These are phyloP conservation scores for Spinacia oleracea DNA, from an alignment of 179 eudicot species.

Conservation along the genomic window DNA sequence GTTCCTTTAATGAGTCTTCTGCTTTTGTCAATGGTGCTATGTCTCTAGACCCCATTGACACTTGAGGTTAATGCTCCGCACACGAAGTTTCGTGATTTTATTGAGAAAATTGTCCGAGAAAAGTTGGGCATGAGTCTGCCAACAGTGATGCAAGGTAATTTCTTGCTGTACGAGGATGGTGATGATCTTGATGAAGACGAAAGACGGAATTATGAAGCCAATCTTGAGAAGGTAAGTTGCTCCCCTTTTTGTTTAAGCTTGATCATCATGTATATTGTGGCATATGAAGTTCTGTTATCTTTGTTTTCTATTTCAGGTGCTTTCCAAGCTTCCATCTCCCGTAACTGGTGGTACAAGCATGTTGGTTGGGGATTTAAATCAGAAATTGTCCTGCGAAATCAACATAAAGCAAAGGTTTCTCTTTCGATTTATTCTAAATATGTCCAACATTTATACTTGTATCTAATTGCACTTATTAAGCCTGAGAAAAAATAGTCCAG, in stretches of 20 bases:
- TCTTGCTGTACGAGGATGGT: slow-evolving; percentile 90
- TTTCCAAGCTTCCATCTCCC: slow-evolving; percentile 81
- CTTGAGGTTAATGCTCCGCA: slow-evolving; percentile 82
- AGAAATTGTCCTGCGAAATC: slow-evolving; percentile 76
- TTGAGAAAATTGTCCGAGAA: slow-evolving; percentile 80
- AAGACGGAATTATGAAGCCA: slow-evolving; percentile 81
- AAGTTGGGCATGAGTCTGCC: slow-evolving; percentile 92
- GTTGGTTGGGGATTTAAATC: slow-evolving; percentile 87
- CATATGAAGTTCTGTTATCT: slow-evolving; percentile 8
- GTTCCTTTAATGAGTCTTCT: not conserved
- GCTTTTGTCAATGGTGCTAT: slow-evolving; percentile 23
- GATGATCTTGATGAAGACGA: slow-evolving; percentile 88
- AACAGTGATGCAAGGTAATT: slow-evolving; percentile 66
- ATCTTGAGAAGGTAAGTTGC: slow-evolving; percentile 82
- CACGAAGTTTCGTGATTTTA: slow-evolving; percentile 75
- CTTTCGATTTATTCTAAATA: not conserved
- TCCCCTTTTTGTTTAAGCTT: not conserved
- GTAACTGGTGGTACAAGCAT: slow-evolving; percentile 75
- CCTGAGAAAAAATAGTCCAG: not conserved
- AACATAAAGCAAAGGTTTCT: slow-evolving; percentile 87
- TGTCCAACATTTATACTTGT: not conserved
- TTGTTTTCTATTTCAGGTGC: slow-evolving; percentile 51
- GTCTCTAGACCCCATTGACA: slow-evolving; percentile 68
- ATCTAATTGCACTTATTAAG: not conserved
- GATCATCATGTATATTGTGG: slow-evolving; percentile 9